Evolutionary conservation across 225 moss, liverwort and hornwort species (phyloP), one percentile per base, ranked within the genome.

Genomic region (Lunularia cruciata): DNA sequence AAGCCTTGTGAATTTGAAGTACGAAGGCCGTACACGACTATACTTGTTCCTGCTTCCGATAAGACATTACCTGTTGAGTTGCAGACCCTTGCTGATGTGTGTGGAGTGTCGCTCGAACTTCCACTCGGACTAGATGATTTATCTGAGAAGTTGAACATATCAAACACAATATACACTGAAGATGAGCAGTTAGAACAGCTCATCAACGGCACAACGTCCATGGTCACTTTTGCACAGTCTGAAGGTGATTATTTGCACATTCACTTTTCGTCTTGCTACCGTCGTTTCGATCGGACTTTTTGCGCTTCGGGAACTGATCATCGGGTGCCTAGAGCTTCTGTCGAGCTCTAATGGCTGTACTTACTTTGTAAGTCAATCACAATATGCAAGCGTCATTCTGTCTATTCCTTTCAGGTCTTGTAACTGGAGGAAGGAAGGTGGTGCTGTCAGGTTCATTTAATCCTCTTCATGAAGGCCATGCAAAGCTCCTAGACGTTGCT

Each of bases 401-500:
- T 47, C 20, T 33, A 30, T 15, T 31, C 18, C 37, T 22, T 52
- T 35, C 66, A 67, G 67, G 36, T 48, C 49, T 36, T 35, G 67
- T 20, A 51, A 35, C 49, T 35, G 67, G 67, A 79, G 84, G 76
- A 69, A 81, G 87, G 82, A 89, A 86, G 74, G 86, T 96, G 66
- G 84, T 96, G 15, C 75, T 96, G 63, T 87, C 92, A 25, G 95
- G 95, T 62, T 92, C 95, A 39, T 96, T 96, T 78, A 96, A 96
- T 79, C 95, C 95, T 47, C 76, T 96, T 62, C 95, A 96, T 74
- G 87, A 89, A 74, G 95, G 95, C 52, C 95, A 96, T 80, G 56
- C 92, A 63, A 83, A 89, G 75, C 90, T 96, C 63, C 83, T 96
- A 72, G 82, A 89, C 71, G 80, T 79, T 57, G 92, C 92, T 8